Base-by-base conservation (phyloP, 805 yeast species). In the Lipomyces sp. region DNA sequence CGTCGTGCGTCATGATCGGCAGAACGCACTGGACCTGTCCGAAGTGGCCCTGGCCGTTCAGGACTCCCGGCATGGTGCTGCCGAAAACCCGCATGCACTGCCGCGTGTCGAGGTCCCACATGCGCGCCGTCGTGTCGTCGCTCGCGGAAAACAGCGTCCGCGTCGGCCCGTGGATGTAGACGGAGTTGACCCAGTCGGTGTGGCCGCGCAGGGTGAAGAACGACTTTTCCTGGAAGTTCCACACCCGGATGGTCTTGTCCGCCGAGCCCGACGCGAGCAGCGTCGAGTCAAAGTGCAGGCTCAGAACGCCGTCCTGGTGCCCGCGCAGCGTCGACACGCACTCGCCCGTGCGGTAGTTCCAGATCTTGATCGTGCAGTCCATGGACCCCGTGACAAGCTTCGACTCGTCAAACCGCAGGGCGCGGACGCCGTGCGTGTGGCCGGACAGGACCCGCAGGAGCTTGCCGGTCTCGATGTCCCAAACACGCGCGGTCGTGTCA, bases 281-380 rank as follows among this genome's bases (percentile, higher is more conserved):
- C 62, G 86, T 87, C 57, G 79, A 77, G 58, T 79, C 80, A 59
- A 88, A 86, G 67, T 91, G 97, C 45, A 93, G 88, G 58, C 86
- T 80, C 37, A 85, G 74, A 3, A 93, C 95, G 44, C 87, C 82
- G 63, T 85, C 93, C 43, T 82, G 83, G 70, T 93, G 98, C 2
- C 98, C 98, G 36, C 91, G 75, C 68, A 93, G 89, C 0, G 98
- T 90, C 6, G 96, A 85, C 21, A 93, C 82, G 64, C 97, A 91
- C 66, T 86, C 85, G 33, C 98, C 98, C 0, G 95, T 88, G 58
- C 84, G 83, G 69, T 88, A 88, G 70, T 91, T 89, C 98, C 98
- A 93, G 34, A 93, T 95, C 61, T 90, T 83, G 55, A 93, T 88
- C 0, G 96, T 88, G 41, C 83, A 78, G 70, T 93, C 98, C 65